These are phyloP conservation scores for Osmozyma mogii DNA, from an alignment of 805 yeast genomes.

Conservation along the genomic window DNA sequence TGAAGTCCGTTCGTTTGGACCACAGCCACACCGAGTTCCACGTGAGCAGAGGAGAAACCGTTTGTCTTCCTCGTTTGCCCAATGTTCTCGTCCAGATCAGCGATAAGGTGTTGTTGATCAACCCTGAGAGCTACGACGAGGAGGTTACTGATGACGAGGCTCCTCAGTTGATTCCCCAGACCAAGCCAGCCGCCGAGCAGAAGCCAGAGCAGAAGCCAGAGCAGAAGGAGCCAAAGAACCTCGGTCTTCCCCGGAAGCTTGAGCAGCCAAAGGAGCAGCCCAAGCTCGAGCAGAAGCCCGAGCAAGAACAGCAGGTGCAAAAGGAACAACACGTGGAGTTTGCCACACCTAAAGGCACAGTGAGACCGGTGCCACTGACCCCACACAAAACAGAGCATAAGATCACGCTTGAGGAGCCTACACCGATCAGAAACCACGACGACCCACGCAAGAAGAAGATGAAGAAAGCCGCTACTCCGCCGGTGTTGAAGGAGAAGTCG, in stretches of 20 bases:
- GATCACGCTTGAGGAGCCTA: constrained; percentile 15
- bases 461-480: constrained; percentile 13
- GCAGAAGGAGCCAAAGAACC: constrained; percentile 2
- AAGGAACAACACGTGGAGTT: not conserved
- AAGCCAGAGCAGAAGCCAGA: not conserved
- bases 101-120: constrained; percentile 50
- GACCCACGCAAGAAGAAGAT: constrained; percentile 1
- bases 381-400: constrained; percentile 5
- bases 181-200: constrained; percentile 4
- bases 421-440: constrained; percentile 8
- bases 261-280: constrained; percentile 3
- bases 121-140: constrained; percentile 38
- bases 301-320: constrained; percentile 1
- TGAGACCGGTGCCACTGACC: constrained; percentile 6
- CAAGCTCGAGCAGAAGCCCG: not conserved
- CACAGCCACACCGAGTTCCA: constrained; percentile 43
- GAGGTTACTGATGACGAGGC: constrained; percentile 40
- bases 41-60: constrained; percentile 54
- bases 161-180: constrained; percentile 2
- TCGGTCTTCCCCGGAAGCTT: too few relatives aligned
- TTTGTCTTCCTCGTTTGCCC: constrained; percentile 54
- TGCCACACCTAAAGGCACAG: constrained; percentile 3
- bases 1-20: constrained; percentile 35
- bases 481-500: constrained; percentile 21
- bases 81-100: constrained; percentile 65